Conservation (phyloP, 306 rosid genomes). For the Myrica gale region DNA sequence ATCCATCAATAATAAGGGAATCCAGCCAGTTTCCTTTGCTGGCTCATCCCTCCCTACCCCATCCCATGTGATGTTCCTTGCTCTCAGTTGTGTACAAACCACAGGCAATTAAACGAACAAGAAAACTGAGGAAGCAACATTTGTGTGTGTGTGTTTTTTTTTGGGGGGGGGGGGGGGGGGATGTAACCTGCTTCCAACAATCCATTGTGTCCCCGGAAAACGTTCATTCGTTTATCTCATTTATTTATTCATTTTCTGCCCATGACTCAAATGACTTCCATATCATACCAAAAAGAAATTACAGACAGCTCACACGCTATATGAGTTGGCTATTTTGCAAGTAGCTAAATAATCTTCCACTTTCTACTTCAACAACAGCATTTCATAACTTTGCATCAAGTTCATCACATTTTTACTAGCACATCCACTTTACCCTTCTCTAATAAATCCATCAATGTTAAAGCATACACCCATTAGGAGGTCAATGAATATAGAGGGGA, state of each 20-base stretch:
- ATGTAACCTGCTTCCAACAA: background rate
- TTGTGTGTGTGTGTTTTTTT: background rate
- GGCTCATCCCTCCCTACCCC: background rate
- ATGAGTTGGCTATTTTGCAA: background rate
- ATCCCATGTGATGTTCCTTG: background rate
- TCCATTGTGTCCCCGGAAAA: background rate
- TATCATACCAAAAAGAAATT: background rate
- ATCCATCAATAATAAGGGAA: no score
- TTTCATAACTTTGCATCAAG: background rate
- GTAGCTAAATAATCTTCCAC: background rate
- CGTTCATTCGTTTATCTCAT: background rate
- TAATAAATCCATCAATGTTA: background rate
- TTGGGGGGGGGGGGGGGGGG: background rate
- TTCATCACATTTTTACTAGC: background rate
- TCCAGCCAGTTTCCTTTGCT: background rate
- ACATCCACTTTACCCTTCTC: background rate
- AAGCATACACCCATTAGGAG: background rate
- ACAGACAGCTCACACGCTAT: background rate
- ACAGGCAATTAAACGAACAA: background rate
- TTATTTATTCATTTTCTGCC: background rate
- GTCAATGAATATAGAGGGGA: background rate
- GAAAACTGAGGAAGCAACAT: background rate
- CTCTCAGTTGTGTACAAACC: no score
- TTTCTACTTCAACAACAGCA: background rate
- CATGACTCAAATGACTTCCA: background rate